Conservation (phyloP, 345 rosid species). For the Acer yangbiense region DNA sequence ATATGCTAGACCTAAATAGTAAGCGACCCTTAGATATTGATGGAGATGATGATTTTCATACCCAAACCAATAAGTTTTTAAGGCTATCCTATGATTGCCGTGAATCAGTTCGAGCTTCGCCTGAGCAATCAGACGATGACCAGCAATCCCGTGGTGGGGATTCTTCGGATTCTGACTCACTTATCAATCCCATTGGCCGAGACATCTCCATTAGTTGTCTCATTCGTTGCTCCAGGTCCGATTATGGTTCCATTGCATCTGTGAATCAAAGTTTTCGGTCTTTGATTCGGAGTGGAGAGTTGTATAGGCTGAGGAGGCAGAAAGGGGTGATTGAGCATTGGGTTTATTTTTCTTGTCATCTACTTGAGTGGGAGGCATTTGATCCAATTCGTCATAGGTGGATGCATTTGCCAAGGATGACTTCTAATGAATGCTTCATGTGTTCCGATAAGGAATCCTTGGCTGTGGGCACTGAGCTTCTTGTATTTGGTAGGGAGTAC, state of each 20-base stretch:
- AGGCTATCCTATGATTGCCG: slow-evolving; percentile 17
- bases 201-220: slow-evolving; percentile 78
- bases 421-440: slow-evolving; percentile 68
- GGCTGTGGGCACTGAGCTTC: slow-evolving; percentile 94
- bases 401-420: slow-evolving; percentile 86
- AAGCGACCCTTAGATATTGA: slow-evolving; percentile 54
- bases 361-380: slow-evolving; percentile 89
- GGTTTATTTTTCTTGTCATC: slow-evolving; percentile 87
- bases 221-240: slow-evolving; percentile 79
- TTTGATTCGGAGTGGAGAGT: slow-evolving; percentile 69
- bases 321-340: slow-evolving; percentile 72
- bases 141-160: slow-evolving; percentile 41
- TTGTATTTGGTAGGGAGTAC: slow-evolving; percentile 75
- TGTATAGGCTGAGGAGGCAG: slow-evolving; percentile 62
- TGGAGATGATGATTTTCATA: slow-evolving; percentile 27
- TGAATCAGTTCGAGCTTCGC: slow-evolving; percentile 1
- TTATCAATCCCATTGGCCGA: slow-evolving; percentile 70
- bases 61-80: slow-evolving; percentile 16
- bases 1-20: slow-evolving; percentile 33
- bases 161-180: slow-evolving; percentile 57
- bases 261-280: slow-evolving; percentile 65
- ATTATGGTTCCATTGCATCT: slow-evolving; percentile 73
- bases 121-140: slow-evolving; percentile 22
- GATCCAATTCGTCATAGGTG: slow-evolving; percentile 72
- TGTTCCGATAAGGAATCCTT: slow-evolving; percentile 83